phyloP scores from a whole-genome alignment of 2,329 filamentous ascomycete genomes.

The Bipolaris oryzae region DNA sequence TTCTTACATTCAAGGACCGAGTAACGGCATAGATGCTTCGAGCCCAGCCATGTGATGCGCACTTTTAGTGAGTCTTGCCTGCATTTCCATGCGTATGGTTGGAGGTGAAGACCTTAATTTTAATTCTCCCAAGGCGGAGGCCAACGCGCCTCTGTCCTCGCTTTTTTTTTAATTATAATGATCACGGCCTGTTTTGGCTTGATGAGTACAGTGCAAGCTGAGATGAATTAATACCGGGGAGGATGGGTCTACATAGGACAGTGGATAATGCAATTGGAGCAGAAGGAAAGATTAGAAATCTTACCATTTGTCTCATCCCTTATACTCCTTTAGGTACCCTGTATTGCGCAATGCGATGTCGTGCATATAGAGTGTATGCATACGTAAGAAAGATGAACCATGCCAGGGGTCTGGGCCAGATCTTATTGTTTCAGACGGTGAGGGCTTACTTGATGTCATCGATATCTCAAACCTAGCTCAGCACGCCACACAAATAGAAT shows the following conservation, averaged over 20 bases:
- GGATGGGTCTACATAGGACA: slow-evolving; percentile 4
- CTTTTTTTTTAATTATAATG: slow-evolving; percentile 35
- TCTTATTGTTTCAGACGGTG: too few relatives aligned
- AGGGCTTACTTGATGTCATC: too few relatives aligned
- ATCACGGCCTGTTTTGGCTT: slow-evolving; percentile 29
- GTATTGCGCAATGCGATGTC: background rate
- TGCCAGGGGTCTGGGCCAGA: background rate
- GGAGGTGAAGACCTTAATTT: slow-evolving; percentile 20
- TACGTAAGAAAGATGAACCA: background rate
- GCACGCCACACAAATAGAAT: too few relatives aligned
- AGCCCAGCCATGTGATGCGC: slow-evolving; percentile 24
- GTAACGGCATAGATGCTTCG: slow-evolving; percentile 23
- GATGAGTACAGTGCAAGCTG: slow-evolving; percentile 22
- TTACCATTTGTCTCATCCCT: background rate
- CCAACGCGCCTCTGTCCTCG: slow-evolving; percentile 18
- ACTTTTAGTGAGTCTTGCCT: slow-evolving; percentile 30
- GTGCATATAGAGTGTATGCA: background rate
- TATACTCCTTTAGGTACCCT: background rate
- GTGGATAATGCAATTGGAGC: slow-evolving; percentile 23
- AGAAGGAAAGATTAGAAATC: background rate
- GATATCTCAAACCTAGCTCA: too few relatives aligned
- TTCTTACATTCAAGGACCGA: slow-evolving; percentile 68
- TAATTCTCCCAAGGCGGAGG: slow-evolving; percentile 24
- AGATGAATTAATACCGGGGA: slow-evolving; percentile 17
- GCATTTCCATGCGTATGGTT: slow-evolving; percentile 32